These are phyloP conservation scores for Scheffersomyces parashehatae DNA, from an alignment of 1,139 yeast genomes.

Conservation along the genomic window DNA sequence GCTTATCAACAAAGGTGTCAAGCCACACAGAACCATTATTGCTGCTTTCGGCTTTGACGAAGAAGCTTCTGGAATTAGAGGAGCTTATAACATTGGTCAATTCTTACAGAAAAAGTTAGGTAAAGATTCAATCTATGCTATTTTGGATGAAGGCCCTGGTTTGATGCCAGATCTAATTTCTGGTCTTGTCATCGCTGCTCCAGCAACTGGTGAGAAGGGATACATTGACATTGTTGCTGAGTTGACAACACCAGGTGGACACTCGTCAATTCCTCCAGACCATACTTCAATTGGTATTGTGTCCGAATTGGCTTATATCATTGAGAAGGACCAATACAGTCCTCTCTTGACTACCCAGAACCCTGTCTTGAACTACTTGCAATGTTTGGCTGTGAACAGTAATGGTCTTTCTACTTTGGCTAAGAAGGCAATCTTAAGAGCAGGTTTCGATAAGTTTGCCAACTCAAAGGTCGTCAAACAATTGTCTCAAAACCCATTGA, in stretches of 20 bases:
- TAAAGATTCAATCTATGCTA: slow-evolving; percentile 50
- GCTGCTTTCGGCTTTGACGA: slow-evolving; percentile 74
- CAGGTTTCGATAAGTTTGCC: slow-evolving; percentile 25
- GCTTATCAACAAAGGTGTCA: slow-evolving; percentile 41
- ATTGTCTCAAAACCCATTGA: slow-evolving; percentile 13
- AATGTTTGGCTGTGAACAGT: slow-evolving; percentile 47
- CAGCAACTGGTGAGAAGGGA: slow-evolving; percentile 71
- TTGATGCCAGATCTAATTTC: slow-evolving; percentile 28
- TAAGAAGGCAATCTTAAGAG: slow-evolving; percentile 26
- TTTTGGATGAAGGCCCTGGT: slow-evolving; percentile 65
- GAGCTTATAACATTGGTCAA: slow-evolving; percentile 49
- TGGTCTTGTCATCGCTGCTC: slow-evolving; percentile 37
- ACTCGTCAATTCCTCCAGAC: slow-evolving; percentile 68
- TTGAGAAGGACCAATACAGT: slow-evolving; percentile 54
- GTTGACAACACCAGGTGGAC: slow-evolving; percentile 67
- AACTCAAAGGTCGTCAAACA: slow-evolving; percentile 21
- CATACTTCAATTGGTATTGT: slow-evolving; percentile 77
- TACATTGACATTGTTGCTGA: slow-evolving; percentile 50
- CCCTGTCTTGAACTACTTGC: slow-evolving; percentile 49
- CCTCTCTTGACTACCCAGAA: slow-evolving; percentile 45
- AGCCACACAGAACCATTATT: slow-evolving; percentile 56
- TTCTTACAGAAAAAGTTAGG: slow-evolving; percentile 54
- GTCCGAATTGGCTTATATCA: slow-evolving; percentile 47
- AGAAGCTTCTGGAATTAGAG: slow-evolving; percentile 62
- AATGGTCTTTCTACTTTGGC: slow-evolving; percentile 12